These are phyloP conservation scores for Rhizoctonia solani DNA, from an alignment of 1,284 basidiomycete genomes.

Conservation along the genomic window DNA sequence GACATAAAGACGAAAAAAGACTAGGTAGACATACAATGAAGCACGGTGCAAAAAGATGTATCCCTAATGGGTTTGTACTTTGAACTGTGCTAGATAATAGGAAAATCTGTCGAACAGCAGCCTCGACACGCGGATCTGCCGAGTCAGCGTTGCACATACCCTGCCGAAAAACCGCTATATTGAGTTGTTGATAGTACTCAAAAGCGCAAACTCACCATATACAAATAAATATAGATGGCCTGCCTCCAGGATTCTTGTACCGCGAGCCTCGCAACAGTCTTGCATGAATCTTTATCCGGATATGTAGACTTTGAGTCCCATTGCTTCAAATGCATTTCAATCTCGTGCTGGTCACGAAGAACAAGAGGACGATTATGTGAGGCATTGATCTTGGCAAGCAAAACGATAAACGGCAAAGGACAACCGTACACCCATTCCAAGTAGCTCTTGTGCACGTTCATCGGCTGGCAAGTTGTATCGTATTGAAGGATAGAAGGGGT, in stretches of 20 bases:
- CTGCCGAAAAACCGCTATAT: not conserved
- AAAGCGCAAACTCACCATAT: conserved; percentile 19
- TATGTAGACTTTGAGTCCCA: not conserved
- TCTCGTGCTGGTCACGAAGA: not conserved
- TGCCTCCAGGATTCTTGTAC: conserved; percentile 12
- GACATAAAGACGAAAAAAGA: not conserved
- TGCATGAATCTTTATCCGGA: not conserved
- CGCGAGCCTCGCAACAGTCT: not conserved
- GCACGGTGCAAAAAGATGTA: not conserved
- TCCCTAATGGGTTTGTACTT: not conserved
- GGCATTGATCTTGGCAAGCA: not conserved
- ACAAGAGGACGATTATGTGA: not conserved
- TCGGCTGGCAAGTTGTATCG: not conserved
- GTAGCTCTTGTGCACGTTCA: not conserved
- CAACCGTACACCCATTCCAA: conserved; percentile 15
- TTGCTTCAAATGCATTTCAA: not conserved
- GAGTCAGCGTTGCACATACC: conserved; percentile 7
- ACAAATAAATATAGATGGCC: conserved; percentile 6
- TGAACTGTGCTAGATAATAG: not conserved
- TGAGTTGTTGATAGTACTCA: too few species aligned
- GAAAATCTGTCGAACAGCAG: not conserved
- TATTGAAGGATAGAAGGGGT: conserved; percentile 3
- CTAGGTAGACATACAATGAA: conserved; percentile 3
- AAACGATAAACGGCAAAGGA: not conserved
- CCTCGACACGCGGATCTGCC: conserved; percentile 10